Base-by-base conservation (phyloP, 176 grass and related monocot species). In the Avena atlantica region DNA sequence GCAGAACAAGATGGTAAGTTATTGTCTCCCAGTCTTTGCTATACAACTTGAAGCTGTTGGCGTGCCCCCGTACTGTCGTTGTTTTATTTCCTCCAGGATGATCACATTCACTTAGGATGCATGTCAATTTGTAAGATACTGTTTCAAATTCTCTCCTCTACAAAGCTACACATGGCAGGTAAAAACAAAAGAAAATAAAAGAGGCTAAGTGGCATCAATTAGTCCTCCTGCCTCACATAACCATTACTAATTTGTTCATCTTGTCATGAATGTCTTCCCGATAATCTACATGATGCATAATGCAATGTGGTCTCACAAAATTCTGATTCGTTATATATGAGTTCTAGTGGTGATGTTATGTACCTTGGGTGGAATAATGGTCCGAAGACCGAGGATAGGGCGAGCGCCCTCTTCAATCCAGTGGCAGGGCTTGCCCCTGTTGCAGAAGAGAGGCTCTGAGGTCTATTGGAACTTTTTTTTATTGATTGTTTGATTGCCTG, bases 1-100 rank as follows among this genome's bases (percentile, higher is more conserved):
- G 60, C 67, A 31, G 91, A 86, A 58, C 91, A 95, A 57, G 89
- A 91, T 90, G 82, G 92, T 97, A 93, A 85, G 64, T 84, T 78
- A 83, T 13, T 64, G 48, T 36, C 47, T 58, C 70, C 62, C 36
- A 75, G 11, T 81, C 68, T 9, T 70, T 76, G 2, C 27, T 65
- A 16, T 78, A 40, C 75, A 19, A 23, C 77, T 44, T 66, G 40
- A 62, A 85, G 56, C 47, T 79, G 13, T 11, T 74, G 67, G 19
- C 81, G 14, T 83, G 44, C 21, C 7, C 12, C 59, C 23, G 71
- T 81, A 24, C 21, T 21, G 44, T 20, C 23, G 11, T 61, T 36
- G 20, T 76, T 68, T 66, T 36, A 24, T 76, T 68, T 66, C 53
- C 20, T 82, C 6, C 23, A 62, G 51, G 85, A 70, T 11, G 10